These are phyloP conservation scores for Sporisorium graminicola DNA, from an alignment of 1,284 basidiomycete species.

Conservation along the genomic window DNA sequence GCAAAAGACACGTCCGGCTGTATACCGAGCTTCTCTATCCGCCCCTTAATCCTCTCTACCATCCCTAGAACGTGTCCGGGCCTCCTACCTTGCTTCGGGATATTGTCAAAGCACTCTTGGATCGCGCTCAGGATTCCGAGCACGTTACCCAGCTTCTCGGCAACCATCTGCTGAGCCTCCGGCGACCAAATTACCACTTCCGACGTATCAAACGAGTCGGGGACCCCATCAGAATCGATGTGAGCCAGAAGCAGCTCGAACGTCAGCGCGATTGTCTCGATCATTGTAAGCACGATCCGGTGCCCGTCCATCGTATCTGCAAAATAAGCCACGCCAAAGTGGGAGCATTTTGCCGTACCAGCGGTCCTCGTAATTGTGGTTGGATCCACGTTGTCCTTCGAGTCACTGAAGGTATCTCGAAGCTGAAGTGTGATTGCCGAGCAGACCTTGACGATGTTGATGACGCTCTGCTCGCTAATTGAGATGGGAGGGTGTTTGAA, in stretches of 20 bases:
- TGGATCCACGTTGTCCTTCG: not conserved
- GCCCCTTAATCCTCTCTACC: not conserved
- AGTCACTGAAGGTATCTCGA: conserved; percentile 10
- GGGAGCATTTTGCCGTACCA: not conserved
- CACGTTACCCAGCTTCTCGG: conserved; percentile 15
- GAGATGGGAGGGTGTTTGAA: no score
- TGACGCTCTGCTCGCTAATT: not conserved
- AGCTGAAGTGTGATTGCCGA: conserved; percentile 24
- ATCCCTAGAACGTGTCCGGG: not conserved
- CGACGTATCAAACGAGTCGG: not conserved
- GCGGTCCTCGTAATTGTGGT: no score
- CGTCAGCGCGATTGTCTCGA: conserved; percentile 18
- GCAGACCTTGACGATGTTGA: conserved; percentile 18
- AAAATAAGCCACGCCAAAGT: not conserved
- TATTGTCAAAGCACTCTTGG: conserved; percentile 20
- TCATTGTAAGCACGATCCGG: conserved; percentile 11
- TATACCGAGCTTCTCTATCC: conserved; percentile 12
- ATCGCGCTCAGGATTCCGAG: conserved; percentile 23
- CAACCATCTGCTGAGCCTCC: conserved; percentile 1
- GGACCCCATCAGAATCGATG: not conserved
- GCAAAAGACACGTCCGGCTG: conserved; percentile 28
- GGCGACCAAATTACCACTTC: not conserved
- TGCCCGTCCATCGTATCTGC: not conserved
- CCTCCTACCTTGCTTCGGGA: conserved; percentile 14
- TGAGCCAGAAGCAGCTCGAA: conserved; percentile 5